A percentile compares a stretch with the other conserved stretches of the same genome.
phyloP scores from a whole-genome alignment of 2,329 filamentous ascomycete species.

The Trichophyton verrucosum region DNA sequence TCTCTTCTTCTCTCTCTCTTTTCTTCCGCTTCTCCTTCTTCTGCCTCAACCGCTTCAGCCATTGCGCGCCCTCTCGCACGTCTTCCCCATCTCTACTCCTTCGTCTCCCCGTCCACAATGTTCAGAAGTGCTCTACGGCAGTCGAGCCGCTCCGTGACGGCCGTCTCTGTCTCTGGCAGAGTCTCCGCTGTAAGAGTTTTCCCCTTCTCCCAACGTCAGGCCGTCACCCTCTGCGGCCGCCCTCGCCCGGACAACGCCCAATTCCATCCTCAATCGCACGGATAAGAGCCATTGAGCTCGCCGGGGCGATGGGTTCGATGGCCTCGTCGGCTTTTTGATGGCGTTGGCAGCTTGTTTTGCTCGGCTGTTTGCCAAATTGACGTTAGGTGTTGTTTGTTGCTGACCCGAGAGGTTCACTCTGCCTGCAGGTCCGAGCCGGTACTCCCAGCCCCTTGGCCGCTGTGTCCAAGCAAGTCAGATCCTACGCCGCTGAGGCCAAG shows the following conservation, averaged over 20 bases:
- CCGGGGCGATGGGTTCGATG: slow-evolving; percentile 14
- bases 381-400: not conserved
- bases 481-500: slow-evolving; percentile 88
- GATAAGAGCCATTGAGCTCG: not conserved
- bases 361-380: not conserved
- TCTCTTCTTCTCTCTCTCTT: not conserved
- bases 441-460: slow-evolving; percentile 64
- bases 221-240: not conserved
- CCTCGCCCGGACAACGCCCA: not conserved
- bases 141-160: slow-evolving; percentile 88
- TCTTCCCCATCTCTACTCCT: slow-evolving; percentile 33
- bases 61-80: slow-evolving; percentile 32
- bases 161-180: slow-evolving; percentile 83
- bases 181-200: slow-evolving; percentile 77
- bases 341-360: not conserved
- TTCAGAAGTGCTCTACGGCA: slow-evolving; percentile 97
- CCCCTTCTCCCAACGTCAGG: slow-evolving; percentile 18
- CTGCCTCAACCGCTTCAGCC: slow-evolving; percentile 20
- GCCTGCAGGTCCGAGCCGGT: slow-evolving; percentile 65
- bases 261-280: slow-evolving; percentile 2
- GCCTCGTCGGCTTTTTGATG: not conserved
- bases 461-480: slow-evolving; percentile 60
- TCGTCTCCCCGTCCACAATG: slow-evolving; percentile 52
- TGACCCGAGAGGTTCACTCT: not conserved
- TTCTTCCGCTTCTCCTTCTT: slow-evolving; percentile 18